Evolutionary conservation across 768 basidiomycete genomes (phyloP).

Genomic region (Mycena olivaceomarginata): DNA sequence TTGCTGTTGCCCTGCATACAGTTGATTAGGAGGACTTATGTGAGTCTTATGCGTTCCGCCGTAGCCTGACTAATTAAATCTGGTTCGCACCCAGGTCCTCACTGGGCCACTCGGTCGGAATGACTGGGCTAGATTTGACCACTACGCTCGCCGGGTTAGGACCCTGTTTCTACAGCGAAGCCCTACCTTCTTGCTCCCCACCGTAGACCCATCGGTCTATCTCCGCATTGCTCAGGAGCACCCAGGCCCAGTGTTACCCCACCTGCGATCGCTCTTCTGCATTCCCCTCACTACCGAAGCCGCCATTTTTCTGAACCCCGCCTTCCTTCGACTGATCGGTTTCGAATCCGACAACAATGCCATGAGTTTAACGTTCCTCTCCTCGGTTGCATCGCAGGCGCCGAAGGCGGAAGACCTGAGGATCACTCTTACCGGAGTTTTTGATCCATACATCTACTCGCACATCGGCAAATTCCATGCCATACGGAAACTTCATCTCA

Average conservation of each 20-base stretch:
- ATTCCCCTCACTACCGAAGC: neutral
- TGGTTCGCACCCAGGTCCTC: neutral
- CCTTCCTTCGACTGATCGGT: neutral
- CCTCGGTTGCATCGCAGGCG: neutral
- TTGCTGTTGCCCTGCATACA: neutral
- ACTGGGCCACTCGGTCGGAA: neutral
- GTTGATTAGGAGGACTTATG: neutral
- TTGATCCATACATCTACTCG: neutral
- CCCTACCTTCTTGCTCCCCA: neutral
- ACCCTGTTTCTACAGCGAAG: neutral
- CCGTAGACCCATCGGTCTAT: constrained; percentile 18
- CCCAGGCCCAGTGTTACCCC: neutral
- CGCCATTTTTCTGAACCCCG: neutral
- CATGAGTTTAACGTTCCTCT: neutral
- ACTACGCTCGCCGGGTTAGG: constrained; percentile 8
- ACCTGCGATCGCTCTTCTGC: neutral
- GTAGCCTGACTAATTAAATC: neutral
- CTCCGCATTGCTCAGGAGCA: neutral
- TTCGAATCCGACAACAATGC: neutral
- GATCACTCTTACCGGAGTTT: neutral
- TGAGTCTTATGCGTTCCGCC: neutral
- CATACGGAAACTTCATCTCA: neutral
- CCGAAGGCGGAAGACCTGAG: neutral
- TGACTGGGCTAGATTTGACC: neutral
- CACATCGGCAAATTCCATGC: neutral